Base-by-base conservation (phyloP, 805 yeast genomes). In the Metschnikowia drakensbergensis region DNA sequence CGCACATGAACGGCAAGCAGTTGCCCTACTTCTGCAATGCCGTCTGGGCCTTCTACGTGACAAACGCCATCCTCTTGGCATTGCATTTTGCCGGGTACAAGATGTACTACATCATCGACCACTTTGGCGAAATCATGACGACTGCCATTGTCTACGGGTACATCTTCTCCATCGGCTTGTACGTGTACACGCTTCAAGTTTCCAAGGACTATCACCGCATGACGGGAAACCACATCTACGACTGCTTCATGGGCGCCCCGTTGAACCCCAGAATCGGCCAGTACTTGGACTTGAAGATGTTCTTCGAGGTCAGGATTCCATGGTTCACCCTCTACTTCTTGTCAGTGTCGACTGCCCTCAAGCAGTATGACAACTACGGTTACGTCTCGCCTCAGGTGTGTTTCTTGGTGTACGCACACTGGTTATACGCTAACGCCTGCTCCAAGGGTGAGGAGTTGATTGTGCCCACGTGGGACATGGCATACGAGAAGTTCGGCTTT, bases 381-480 rank as follows among this genome's bases (percentile, higher is more conserved):
- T 74, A 77, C 54, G 85, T 86, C 22, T 69, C 91, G 5, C 81
- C 90, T 35, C 96, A 89, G 69, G 83, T 88, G 39, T 73, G 75
- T 41, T 82, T 86, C 54, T 75, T 90, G 35, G 68, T 88, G 56
- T 71, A 86, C 51, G 97, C 96, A 10, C 95, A 92, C 67, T 94
- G 95, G 87, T 74, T 90, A 42, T 94, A 94, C 64, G 96, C 96
- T 52, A 92, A 94, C 63, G 97, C 97, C 3, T 92, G 98, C 69
- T 84, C 96, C 49, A 94, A 94, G 71, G 99, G 98, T 59, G 99
- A 94, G 71, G 98, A 94, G 67, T 75, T 92, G 60, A 94, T 94
- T 65, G 96, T 91, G 54, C 96, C 98, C 59, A 87, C 96, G 17
- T 94, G 99, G 98, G 99, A 94, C 68, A 92, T 94, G 97, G 97